phyloP scores from a whole-genome alignment of 768 basidiomycete species.

The Suillus plorans region DNA sequence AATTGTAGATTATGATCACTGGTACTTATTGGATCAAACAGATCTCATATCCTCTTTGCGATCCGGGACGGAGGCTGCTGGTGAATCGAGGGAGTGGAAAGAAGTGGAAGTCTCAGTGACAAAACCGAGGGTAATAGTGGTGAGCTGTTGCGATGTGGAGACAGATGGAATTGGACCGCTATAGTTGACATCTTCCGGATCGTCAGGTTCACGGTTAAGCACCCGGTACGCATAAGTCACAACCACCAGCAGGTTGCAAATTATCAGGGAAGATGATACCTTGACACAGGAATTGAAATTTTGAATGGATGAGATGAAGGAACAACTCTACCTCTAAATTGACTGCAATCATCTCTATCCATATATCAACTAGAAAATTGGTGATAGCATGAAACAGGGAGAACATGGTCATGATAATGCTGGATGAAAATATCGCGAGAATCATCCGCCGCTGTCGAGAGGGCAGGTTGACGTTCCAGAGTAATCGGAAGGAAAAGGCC shows the following conservation, averaged over 20 bases:
- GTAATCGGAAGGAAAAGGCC: constrained; percentile 9
- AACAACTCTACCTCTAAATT: constrained; percentile 4
- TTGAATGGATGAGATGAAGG: background rate
- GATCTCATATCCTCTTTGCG: background rate
- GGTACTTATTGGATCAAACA: background rate
- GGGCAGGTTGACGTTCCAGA: constrained; percentile 18
- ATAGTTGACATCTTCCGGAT: constrained; percentile 13
- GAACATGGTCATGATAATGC: constrained; percentile 13
- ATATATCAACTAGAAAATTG: background rate
- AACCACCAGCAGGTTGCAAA: constrained; percentile 16
- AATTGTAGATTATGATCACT: background rate
- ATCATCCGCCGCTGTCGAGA: constrained; percentile 17
- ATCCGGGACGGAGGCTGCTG: background rate
- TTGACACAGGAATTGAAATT: background rate
- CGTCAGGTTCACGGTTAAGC: background rate
- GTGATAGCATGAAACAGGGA: constrained; percentile 11
- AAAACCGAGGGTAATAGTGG: constrained; percentile 16
- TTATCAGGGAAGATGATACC: constrained; percentile 5
- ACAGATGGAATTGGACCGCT: background rate
- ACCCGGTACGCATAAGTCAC: constrained; percentile 13
- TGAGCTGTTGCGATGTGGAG: constrained; percentile 12
- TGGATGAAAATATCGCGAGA: constrained; percentile 10
- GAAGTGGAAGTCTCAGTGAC: too few species aligned
- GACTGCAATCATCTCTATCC: background rate
- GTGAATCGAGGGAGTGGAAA: background rate